Evolutionary conservation across 352 stramenopile species (phyloP).

Genomic region (Peronospora farinosa): DNA sequence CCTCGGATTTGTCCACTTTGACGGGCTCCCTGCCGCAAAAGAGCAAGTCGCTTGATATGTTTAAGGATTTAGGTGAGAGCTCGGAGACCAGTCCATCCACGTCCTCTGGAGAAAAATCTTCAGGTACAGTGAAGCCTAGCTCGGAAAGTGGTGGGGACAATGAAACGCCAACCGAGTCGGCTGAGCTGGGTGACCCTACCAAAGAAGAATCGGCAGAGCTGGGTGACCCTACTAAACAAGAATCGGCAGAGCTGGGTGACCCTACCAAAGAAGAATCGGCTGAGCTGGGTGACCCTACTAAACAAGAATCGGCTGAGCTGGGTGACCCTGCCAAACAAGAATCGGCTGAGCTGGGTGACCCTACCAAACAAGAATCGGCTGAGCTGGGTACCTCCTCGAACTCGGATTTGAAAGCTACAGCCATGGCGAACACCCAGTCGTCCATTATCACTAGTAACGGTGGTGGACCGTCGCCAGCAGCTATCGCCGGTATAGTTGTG

Average conservation of each 20-base stretch:
- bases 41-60: not conserved
- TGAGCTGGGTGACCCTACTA: slow-evolving; percentile 5
- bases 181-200: slow-evolving; percentile 4
- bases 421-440: slow-evolving; percentile 43
- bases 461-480: slow-evolving; percentile 35
- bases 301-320: slow-evolving; percentile 1
- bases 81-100: not conserved
- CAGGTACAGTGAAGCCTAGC: not conserved
- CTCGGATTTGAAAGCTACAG: slow-evolving; percentile 13
- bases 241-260: slow-evolving; percentile 1
- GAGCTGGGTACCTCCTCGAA: slow-evolving; percentile 2
- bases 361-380: slow-evolving; percentile 9
- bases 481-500: slow-evolving; percentile 50
- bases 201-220: slow-evolving; percentile 8
- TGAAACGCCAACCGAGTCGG: slow-evolving; percentile 1
- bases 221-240: slow-evolving; percentile 12
- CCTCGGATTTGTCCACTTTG: no score
- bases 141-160: slow-evolving; percentile 3
- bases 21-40: not conserved
- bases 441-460: slow-evolving; percentile 5
- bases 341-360: not conserved
- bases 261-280: slow-evolving; percentile 9
- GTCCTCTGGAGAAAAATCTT: not conserved
- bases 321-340: no score
- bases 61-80: not conserved